Evolutionary conservation across 176 grass and related monocot genomes (phyloP).

Genomic region (Pharus latifolius): DNA sequence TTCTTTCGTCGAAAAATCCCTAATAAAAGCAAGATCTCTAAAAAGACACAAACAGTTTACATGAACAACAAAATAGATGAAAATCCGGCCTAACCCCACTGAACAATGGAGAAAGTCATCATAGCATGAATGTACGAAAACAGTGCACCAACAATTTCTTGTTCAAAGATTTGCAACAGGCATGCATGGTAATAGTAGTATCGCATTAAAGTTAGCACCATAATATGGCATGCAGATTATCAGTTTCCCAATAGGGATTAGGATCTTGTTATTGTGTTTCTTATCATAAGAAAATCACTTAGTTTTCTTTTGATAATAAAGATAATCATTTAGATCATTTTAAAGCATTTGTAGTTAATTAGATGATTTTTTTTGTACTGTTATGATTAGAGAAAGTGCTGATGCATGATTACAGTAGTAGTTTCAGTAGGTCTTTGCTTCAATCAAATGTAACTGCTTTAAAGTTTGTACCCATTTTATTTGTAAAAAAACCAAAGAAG

Average conservation of each 20-base stretch:
- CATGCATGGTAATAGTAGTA: background rate
- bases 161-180: background rate
- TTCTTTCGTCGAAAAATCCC: background rate
- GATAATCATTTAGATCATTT: too few relatives aligned
- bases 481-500: background rate
- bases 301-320: too few relatives aligned
- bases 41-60: constrained; percentile 15
- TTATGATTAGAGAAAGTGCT: background rate
- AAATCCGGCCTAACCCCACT: background rate
- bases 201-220: background rate
- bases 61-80: background rate
- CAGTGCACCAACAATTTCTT: background rate
- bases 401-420: background rate
- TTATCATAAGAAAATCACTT: background rate
- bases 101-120: background rate
- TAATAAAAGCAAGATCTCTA: background rate
- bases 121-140: constrained; percentile 4
- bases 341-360: too few relatives aligned
- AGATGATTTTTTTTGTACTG: too few relatives aligned
- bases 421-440: background rate
- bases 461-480: background rate
- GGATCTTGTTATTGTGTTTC: background rate
- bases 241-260: background rate
- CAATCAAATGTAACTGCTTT: background rate
- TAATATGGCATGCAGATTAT: background rate